Evolutionary conservation across 441 rosid genomes (phyloP).

Genomic region (Pelargonium myrrhifolium): DNA sequence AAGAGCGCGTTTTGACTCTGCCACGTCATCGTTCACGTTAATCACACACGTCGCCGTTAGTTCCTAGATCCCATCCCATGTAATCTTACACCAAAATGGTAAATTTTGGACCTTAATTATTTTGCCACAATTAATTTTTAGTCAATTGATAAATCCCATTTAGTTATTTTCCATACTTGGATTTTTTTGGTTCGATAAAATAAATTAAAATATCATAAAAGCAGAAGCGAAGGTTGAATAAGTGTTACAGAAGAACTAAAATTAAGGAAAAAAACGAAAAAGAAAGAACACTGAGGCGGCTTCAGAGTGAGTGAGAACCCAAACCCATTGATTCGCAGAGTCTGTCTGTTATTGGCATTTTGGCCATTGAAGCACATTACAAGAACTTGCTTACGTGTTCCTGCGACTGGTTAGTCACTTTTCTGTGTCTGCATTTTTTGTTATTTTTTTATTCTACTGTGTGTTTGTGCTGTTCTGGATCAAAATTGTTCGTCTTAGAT

Average conservation of each 20-base stretch:
- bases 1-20: slow-evolving; percentile 31
- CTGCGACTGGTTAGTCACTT: neutral
- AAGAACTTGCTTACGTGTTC: neutral
- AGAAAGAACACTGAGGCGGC: too few species aligned
- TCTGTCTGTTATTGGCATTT: neutral
- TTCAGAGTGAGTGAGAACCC: neutral
- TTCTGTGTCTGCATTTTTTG: neutral
- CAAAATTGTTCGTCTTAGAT: neutral
- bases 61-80: slow-evolving; percentile 18
- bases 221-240: neutral
- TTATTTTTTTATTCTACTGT: neutral
- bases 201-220: slow-evolving; percentile 1
- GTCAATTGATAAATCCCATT: too few species aligned
- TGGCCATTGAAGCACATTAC: neutral
- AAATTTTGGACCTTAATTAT: neutral
- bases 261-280: neutral
- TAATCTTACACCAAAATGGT: neutral
- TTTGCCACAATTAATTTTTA: neutral
- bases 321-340: neutral
- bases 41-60: slow-evolving; percentile 27
- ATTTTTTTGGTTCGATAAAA: neutral
- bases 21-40: slow-evolving; percentile 37
- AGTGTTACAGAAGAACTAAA: neutral
- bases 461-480: neutral
- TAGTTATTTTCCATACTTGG: neutral